Evolutionary conservation across 371 early-diverging fungal genomes (phyloP), one percentile per base, ranked within the genome.

Genomic region (Mortierella sp.): DNA sequence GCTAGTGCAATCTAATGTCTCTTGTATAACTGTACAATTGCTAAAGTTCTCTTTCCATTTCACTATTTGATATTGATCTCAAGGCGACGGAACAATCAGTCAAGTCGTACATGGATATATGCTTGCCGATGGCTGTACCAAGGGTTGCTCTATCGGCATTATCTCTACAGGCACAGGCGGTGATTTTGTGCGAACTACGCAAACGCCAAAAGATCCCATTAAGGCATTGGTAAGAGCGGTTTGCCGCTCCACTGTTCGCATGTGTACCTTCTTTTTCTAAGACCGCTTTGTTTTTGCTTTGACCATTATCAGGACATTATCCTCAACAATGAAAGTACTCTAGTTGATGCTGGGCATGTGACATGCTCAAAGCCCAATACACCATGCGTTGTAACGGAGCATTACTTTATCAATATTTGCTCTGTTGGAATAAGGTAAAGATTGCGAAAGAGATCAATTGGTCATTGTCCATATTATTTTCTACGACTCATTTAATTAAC

Each of bases 51-150:
- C 9, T n/a, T 34, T 60, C 1, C 2, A 17, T 17, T 28, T 7
- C 9, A 12, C 5, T 5, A 15, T 43, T 55, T 53, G 13, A 5
- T 34, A 4, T 22, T 34, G 0, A n/a, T 9, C 15, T 45, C 28
- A 37, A 77, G 82, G 82, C 15, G 82, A 81, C 31, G 82, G 82
- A 34, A 81, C 82, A 12, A 76, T 81, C 62, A 81, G 76, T n/a
- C 82, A 81, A 28, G 82, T 81, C n/a, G 75, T 75, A 7, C 66
- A 81, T 51, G 82, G 82, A 29, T 81, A 81, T 47, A 75, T 81
- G 75, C 35, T 68, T 29, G 76, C 76, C 0, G 68, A 71, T 35
- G 82, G 82, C 5, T 47, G 40, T 19, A 49, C 53, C 28, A 70
- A 69, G 19, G 72, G 69, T 0, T 68, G 69, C 28, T 34, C 75